Evolutionary conservation across 2,329 filamentous ascomycete genomes (phyloP).

Genomic region (Byssoonygena ceratinophila): DNA sequence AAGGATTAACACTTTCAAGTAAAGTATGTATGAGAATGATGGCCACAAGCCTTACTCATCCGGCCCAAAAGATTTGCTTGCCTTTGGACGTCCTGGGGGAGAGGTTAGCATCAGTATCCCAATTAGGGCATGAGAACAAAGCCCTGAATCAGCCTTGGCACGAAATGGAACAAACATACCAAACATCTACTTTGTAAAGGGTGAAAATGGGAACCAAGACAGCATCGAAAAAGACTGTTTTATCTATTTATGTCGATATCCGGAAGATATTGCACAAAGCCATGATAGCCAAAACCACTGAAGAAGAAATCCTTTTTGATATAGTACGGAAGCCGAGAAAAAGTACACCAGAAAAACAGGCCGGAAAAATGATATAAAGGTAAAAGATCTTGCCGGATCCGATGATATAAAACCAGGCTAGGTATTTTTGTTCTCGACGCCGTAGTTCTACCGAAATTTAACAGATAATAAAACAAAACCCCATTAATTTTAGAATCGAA

Average conservation of each 20-base stretch:
- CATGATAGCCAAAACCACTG: background rate
- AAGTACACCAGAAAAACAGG: background rate
- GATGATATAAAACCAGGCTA: conserved; percentile 8
- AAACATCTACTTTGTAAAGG: no score
- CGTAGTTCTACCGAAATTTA: conserved; percentile 8
- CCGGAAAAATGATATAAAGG: background rate
- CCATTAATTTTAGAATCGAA: background rate
- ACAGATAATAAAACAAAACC: conserved; percentile 2
- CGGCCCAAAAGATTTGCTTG: background rate
- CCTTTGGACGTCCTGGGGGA: background rate
- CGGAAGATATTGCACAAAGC: background rate
- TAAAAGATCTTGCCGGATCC: background rate
- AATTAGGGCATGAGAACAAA: background rate
- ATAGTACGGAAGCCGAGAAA: conserved; percentile 2
- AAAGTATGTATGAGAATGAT: no score
- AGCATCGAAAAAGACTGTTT: background rate
- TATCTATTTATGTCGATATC: background rate
- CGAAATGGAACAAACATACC: background rate
- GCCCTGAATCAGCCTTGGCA: background rate
- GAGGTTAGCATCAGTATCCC: no score
- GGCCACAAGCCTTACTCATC: no score
- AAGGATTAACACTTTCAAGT: no score
- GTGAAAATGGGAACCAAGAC: background rate
- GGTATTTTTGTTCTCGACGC: conserved; percentile 9
- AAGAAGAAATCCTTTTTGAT: background rate